Evolutionary conservation across 164 flowering plant genomes (phyloP).

Genomic region (Kalanchoe fedtschenkoi): DNA sequence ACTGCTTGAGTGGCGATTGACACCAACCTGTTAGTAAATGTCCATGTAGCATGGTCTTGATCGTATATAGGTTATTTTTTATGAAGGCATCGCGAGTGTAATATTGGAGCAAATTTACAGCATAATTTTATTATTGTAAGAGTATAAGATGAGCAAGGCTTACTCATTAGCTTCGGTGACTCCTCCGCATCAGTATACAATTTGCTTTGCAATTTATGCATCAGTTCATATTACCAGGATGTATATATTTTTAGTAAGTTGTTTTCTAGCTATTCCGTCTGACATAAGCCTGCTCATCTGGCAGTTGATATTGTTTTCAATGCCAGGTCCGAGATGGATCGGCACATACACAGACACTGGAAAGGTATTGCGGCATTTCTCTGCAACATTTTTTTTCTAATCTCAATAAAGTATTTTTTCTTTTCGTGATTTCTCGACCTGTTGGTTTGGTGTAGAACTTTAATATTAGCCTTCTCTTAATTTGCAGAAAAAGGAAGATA

Average conservation of each 20-base stretch:
- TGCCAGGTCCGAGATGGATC: constrained; percentile 90
- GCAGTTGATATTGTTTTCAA: background rate
- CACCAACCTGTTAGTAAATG: too few species aligned
- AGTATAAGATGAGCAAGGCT: background rate
- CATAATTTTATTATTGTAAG: background rate
- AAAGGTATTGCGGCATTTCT: constrained; percentile 39
- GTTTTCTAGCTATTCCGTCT: too few species aligned
- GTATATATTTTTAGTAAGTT: too few species aligned
- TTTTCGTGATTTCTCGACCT: background rate
- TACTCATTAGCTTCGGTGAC: too few species aligned
- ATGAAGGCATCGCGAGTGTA: background rate
- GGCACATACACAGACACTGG: constrained; percentile 61
- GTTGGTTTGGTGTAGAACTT: background rate
- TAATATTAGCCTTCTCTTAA: background rate
- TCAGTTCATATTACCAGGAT: too few species aligned
- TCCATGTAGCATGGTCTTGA: too few species aligned
- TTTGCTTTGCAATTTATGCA: background rate
- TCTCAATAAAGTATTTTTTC: background rate
- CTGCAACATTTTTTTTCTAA: background rate
- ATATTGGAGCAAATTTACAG: background rate
- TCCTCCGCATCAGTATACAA: too few species aligned
- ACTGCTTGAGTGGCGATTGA: too few species aligned
- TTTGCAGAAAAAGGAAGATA: constrained; percentile 25
- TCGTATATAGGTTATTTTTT: too few species aligned
- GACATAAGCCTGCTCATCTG: background rate